Conservation (phyloP, 768 basidiomycete species). For the Termitomyces eurrhizus region DNA sequence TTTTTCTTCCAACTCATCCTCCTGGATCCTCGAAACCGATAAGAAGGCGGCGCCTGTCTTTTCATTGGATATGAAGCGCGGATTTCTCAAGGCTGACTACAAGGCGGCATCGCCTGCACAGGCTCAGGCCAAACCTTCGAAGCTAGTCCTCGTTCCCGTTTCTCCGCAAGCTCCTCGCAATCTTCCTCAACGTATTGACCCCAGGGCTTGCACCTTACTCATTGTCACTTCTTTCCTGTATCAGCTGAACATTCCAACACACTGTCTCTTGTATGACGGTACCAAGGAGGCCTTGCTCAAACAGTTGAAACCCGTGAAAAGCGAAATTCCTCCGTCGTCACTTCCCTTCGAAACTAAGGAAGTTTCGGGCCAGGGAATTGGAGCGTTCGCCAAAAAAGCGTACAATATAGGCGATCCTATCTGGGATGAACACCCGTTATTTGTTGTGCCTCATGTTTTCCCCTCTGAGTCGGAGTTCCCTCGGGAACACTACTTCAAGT, state of each 20-base stretch:
- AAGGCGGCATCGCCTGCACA: neutral
- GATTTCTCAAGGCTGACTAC: neutral
- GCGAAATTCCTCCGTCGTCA: too few species aligned
- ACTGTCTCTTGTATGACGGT: neutral
- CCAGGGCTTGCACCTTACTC: neutral
- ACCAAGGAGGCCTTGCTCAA: neutral
- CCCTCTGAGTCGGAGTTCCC: neutral
- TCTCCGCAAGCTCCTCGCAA: neutral
- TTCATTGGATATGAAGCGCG: neutral
- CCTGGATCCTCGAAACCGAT: neutral
- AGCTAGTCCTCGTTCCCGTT: neutral
- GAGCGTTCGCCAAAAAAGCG: constrained; percentile 3
- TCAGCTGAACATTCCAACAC: neutral
- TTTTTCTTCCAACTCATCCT: neutral
- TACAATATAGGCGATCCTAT: constrained; percentile 11
- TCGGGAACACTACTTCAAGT: neutral
- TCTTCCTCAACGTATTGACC: neutral
- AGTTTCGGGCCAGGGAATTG: constrained; percentile 11
- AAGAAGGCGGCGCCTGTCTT: neutral
- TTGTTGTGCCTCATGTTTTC: constrained; percentile 3
- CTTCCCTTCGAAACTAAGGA: neutral
- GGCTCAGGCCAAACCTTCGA: neutral
- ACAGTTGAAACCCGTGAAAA: neutral
- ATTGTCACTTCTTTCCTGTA: neutral
- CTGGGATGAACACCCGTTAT: constrained; percentile 7